These are phyloP conservation scores for Lodderomyces beijingensis DNA, from an alignment of 1,139 yeast genomes.

Conservation along the genomic window DNA sequence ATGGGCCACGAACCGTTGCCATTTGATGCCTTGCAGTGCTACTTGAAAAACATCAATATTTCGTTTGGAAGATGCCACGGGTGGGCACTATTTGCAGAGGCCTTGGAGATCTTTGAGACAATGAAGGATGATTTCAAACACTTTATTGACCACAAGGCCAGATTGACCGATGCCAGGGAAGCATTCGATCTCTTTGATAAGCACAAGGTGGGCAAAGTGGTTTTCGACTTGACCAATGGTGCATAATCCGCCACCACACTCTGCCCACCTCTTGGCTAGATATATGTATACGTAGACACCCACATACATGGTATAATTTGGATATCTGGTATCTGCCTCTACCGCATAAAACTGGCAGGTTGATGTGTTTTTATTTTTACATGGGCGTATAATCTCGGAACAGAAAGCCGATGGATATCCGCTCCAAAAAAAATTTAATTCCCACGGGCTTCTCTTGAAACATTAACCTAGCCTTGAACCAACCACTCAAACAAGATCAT, in stretches of 20 bases:
- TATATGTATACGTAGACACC: background rate
- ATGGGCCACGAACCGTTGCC: constrained; percentile 61
- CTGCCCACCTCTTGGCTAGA: background rate
- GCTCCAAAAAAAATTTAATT: too few species aligned
- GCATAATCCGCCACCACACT: background rate
- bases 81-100: constrained; percentile 52
- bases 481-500: too few species aligned
- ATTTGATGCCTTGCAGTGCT: constrained; percentile 55
- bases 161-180: constrained; percentile 40
- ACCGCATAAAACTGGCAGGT: too few species aligned
- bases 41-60: constrained; percentile 51
- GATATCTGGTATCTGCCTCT: too few species aligned
- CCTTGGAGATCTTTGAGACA: constrained; percentile 44
- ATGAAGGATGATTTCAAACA: constrained; percentile 41
- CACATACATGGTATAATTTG: background rate
- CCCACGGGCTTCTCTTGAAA: too few species aligned
- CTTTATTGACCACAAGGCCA: constrained; percentile 45
- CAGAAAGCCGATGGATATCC: too few species aligned
- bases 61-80: constrained; percentile 68
- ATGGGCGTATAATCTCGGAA: too few species aligned
- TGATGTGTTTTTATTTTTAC: too few species aligned
- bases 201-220: constrained; percentile 54
- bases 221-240: constrained; percentile 28
- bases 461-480: too few species aligned
- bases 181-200: constrained; percentile 51